Evolutionary conservation across 2,329 filamentous ascomycete genomes (phyloP).

Genomic region (Colletotrichum falcatum): DNA sequence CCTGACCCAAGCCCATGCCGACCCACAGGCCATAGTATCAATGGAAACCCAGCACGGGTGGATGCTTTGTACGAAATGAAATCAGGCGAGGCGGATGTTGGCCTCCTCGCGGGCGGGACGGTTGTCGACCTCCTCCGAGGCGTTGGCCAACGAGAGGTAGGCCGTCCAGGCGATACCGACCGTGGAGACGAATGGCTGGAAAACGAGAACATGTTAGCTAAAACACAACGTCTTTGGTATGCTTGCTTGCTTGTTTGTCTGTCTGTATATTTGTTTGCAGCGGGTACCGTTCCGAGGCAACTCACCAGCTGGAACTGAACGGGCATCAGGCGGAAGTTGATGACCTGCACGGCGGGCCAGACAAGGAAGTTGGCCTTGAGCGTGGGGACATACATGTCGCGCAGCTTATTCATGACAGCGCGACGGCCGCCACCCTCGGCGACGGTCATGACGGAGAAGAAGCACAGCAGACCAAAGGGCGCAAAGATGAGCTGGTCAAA

Average conservation of each 20-base stretch:
- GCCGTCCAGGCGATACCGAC: slow-evolving; percentile 98
- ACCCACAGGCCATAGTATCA: slow-evolving; percentile 8
- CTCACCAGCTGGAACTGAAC: slow-evolving; percentile 96
- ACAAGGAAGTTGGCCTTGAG: slow-evolving; percentile 96
- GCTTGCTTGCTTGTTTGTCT: too few species aligned
- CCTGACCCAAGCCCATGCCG: slow-evolving; percentile 10
- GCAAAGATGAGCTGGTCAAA: slow-evolving; percentile 96
- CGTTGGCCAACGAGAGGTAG: slow-evolving; percentile 92
- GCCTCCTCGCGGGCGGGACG: slow-evolving; percentile 45
- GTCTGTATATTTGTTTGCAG: neutral
- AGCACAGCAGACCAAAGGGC: slow-evolving; percentile 85
- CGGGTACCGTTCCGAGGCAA: slow-evolving; percentile 43
- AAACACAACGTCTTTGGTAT: neutral
- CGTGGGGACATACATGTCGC: slow-evolving; percentile 93
- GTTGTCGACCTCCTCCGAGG: slow-evolving; percentile 74
- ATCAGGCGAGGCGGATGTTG: slow-evolving; percentile 52
- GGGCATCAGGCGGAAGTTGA: slow-evolving; percentile 96
- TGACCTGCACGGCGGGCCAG: slow-evolving; percentile 94
- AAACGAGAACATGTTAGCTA: slow-evolving; percentile 24
- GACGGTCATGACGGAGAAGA: slow-evolving; percentile 97
- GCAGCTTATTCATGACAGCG: slow-evolving; percentile 85
- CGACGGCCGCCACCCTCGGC: slow-evolving; percentile 90
- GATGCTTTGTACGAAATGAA: neutral
- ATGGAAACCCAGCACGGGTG: neutral
- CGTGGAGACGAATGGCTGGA: slow-evolving; percentile 92